Base-by-base conservation (phyloP, 139 green algal species). In the Chlamydomonas schloesseri region DNA sequence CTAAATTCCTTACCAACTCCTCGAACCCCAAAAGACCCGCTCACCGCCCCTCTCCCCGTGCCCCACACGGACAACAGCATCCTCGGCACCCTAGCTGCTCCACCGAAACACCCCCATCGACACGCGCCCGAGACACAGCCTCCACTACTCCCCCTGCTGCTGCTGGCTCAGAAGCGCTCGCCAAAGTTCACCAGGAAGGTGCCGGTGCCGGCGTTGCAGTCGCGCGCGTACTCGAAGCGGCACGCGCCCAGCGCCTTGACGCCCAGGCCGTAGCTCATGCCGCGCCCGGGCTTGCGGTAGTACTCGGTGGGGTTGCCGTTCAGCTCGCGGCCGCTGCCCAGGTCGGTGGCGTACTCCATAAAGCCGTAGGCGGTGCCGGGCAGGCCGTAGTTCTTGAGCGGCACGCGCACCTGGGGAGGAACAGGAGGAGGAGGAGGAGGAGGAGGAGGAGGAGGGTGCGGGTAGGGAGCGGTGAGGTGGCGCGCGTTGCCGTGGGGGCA, bases 101-200 rank as follows among this genome's bases (percentile, higher is more conserved):
- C n/a, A n/a, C n/a, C n/a, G n/a, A n/a, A n/a, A n/a, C n/a, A n/a
- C n/a, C n/a, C n/a, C n/a, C n/a, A n/a, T n/a, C n/a, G n/a, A n/a
- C n/a, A n/a, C n/a, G n/a, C n/a, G n/a, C n/a, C n/a, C n/a, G n/a
- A n/a, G n/a, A n/a, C n/a, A n/a, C n/a, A n/a, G n/a, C n/a, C n/a
- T n/a, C n/a, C n/a, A n/a, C n/a, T n/a, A n/a, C n/a, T n/a, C n/a
- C n/a, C n/a, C n/a, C n/a, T n/a, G n/a, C n/a, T n/a, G n/a, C n/a
- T n/a, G n/a, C n/a, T n/a, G n/a, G 37, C 71, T 76, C 90, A 99
- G 91, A 98, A 99, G 31, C 97, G 89, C 91, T 99, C 97, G 46
- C 97, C 97, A 83, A 97, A 99, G 46, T 95, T 92, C 26, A 98
- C 73, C 58, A 97, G 96, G 37, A 94, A 79, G n/a, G 91, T 76